Base-by-base conservation (phyloP, 805 yeast genomes). In the Candida ovalis region DNA sequence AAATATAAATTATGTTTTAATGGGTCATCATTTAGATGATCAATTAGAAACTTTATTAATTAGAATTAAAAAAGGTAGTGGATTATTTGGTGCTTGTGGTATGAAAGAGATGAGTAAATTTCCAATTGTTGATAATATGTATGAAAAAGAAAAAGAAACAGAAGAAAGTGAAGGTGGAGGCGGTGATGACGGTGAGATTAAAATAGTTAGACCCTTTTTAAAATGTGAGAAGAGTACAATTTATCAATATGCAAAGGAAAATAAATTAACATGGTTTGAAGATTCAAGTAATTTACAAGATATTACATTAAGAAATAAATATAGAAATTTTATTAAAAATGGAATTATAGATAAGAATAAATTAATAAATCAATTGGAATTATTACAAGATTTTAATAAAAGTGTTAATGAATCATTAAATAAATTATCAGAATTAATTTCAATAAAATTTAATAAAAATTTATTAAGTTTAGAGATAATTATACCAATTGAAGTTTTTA, bases 11-110 rank as follows among this genome's bases (percentile, higher is more conserved):
- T 55, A 71, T n/a, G 48, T 87, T 4, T 61, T 81, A 21, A 66
- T 82, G 37, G 96, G 86, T 0, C 96, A 88, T 56, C 87, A 81
- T 54, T 57, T 70, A 42, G 81, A 87, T 57, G 96, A 88, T 61
- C 89, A 85, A 57, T 46, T 83, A 13, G 96, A 88, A 58, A 84
- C 92, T 0, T 82, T 76, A 51, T 51, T 84, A 21, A 72, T 82
- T 59, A 63, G 95, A 32, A 66, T 85, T 44, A 45, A 67, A 2
- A 46, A 63, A 1, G 72, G 75, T 25, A 73, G 80, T 35, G 66
- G 77, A 0, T 46, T 76, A n/a, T 70, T 74, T 62, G 95, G 95
- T 0, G 67, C 85, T 8, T 69, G 72, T 1, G 86, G 88, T 0
- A 81, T 85, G 72, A 46, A 42, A 15, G 21, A 43, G 0, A 17